Conservation (phyloP, 2,329 filamentous ascomycete genomes). For the Gnomoniopsis smithogilvyi region DNA sequence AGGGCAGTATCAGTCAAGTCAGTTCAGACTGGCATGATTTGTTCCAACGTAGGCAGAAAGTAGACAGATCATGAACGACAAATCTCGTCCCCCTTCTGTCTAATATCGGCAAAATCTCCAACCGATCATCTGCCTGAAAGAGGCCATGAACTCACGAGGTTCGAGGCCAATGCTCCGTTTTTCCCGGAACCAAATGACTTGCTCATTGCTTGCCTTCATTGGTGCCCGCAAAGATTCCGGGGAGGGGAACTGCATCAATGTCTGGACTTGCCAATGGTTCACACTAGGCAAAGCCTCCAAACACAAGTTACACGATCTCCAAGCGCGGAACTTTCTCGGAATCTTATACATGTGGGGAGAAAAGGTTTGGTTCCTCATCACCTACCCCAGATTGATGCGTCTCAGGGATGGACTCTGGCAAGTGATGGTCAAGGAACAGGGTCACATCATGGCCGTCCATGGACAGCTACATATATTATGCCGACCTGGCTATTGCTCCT, state of each 20-base stretch:
- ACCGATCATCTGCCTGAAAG: neutral
- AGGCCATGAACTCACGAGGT: neutral
- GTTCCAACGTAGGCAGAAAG: no score
- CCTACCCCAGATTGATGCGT: neutral
- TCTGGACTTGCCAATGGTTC: conserved; percentile 3
- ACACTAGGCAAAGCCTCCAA: neutral
- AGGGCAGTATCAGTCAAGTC: no score
- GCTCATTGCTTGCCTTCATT: conserved; percentile 10
- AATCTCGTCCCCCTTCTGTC: no score
- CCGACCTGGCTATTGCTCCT: neutral
- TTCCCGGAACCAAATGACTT: conserved; percentile 15
- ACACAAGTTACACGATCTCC: neutral
- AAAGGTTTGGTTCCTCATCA: neutral
- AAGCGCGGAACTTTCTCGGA: conserved; percentile 15
- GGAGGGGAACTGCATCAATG: conserved; percentile 13
- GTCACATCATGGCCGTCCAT: neutral
- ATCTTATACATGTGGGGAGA: conserved; percentile 2
- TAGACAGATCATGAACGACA: no score
- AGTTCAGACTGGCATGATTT: no score
- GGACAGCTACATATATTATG: conserved; percentile 5
- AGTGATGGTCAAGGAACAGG: neutral
- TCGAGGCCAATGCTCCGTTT: neutral
- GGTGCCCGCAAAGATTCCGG: conserved; percentile 17
- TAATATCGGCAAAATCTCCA: neutral
- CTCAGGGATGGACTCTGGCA: conserved; percentile 4